phyloP scores from a whole-genome alignment of 2,329 filamentous ascomycete genomes.

The Emericellopsis atlantica region DNA sequence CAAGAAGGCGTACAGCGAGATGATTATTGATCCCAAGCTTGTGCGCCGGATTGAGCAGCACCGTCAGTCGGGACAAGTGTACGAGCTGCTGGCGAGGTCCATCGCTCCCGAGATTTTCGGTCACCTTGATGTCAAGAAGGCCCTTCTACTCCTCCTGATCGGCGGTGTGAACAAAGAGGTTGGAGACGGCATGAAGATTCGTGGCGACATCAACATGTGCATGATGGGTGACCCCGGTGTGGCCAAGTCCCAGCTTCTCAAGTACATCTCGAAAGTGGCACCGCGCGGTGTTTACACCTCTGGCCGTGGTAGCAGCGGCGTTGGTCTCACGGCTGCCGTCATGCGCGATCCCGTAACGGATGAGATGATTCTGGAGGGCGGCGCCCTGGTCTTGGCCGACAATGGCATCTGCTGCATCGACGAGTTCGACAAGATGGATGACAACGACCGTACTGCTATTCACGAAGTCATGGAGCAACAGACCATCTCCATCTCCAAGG shows the following conservation, averaged over 20 bases:
- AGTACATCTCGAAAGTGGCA: conserved; percentile 97
- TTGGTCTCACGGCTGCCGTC: conserved; percentile 70
- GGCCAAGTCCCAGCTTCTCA: conserved; percentile 94
- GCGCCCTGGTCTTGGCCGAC: conserved; percentile 67
- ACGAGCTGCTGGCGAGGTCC: conserved; percentile 88
- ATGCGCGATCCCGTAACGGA: conserved; percentile 77
- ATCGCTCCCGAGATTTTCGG: conserved; percentile 97
- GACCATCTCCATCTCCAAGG: conserved; percentile 74
- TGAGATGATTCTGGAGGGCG: conserved; percentile 74
- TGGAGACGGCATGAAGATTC: conserved; percentile 96
- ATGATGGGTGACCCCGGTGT: conserved; percentile 99
- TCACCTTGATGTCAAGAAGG: conserved; percentile 96
- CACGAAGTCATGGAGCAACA: conserved; percentile 87
- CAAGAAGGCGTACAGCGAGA: conserved; percentile 95
- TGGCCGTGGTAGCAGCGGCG: conserved; percentile 68
- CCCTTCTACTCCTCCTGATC: conserved; percentile 85
- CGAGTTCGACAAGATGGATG: conserved; percentile 85
- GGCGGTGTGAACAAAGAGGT: conserved; percentile 94
- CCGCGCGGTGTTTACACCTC: conserved; percentile 82
- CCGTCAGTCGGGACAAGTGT: conserved; percentile 77
- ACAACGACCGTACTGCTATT: conserved; percentile 69
- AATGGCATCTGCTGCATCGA: conserved; percentile 81
- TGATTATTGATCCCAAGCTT: conserved; percentile 69
- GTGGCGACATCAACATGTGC: conserved; percentile 97
- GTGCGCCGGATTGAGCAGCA: conserved; percentile 78